A percentile compares a stretch with the other conserved stretches of the same genome.
Evolutionary conservation across 805 yeast species (phyloP).

Genomic region (Kodamaea hsintzibuensis): DNA sequence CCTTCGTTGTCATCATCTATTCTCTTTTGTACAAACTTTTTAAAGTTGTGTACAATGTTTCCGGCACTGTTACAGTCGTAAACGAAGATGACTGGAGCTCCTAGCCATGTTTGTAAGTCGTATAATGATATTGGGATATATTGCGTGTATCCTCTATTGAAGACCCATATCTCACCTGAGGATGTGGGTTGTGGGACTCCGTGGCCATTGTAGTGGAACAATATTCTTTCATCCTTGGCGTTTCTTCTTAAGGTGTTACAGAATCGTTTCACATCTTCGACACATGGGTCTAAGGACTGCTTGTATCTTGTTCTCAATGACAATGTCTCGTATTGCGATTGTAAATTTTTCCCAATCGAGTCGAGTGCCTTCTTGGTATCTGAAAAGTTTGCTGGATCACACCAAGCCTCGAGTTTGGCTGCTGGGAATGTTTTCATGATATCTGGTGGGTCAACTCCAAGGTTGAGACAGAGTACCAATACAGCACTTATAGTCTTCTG

Average conservation of each 20-base stretch:
- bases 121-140: conserved; percentile 95
- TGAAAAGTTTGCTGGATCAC: conserved; percentile 77
- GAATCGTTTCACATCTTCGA: conserved; percentile 90
- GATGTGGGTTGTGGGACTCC: conserved; percentile 98
- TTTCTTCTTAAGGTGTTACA: conserved; percentile 86
- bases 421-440: conserved; percentile 89
- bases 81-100: conserved; percentile 95
- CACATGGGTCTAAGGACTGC: conserved; percentile 90
- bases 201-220: conserved; percentile 96
- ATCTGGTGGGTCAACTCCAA: conserved; percentile 98
- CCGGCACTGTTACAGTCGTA: conserved; percentile 96
- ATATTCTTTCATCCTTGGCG: conserved; percentile 89
- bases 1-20: conserved; percentile 80
- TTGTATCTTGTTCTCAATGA: conserved; percentile 87
- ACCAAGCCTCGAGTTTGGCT: conserved; percentile 90
- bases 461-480: conserved; percentile 80
- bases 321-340: conserved; percentile 84
- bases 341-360: conserved; percentile 84
- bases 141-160: conserved; percentile 95
- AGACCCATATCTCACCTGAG: conserved; percentile 97
- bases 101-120: conserved; percentile 95
- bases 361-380: conserved; percentile 92
- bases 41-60: conserved; percentile 84
- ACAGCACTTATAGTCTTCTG: conserved; percentile 95
- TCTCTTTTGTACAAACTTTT: conserved; percentile 84